Percentiles rank a stretch among this genome's conserved stretches.
Conservation (phyloP, 768 basidiomycete genomes). For the Tephrocybe sp. region DNA sequence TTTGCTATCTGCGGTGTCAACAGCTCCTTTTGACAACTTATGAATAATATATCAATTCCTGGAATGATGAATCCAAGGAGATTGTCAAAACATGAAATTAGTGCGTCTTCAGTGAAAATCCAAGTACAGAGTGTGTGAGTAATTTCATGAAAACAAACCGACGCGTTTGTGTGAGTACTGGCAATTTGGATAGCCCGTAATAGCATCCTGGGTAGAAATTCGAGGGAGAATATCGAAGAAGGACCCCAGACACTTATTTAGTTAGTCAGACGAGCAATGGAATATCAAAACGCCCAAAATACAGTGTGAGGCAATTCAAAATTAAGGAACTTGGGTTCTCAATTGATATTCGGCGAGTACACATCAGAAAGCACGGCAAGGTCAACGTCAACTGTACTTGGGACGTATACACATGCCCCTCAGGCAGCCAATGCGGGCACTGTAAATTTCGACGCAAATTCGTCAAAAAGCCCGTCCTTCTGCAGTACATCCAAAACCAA, state of each 20-base stretch:
- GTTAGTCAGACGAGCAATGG: too few species aligned
- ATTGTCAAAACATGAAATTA: background rate
- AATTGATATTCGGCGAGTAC: too few species aligned
- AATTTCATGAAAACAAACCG: too few species aligned
- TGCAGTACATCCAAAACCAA: slow-evolving; percentile 57
- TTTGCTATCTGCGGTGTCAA: slow-evolving; percentile 5
- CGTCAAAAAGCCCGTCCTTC: slow-evolving; percentile 67
- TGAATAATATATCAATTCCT: background rate
- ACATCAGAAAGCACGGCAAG: too few species aligned
- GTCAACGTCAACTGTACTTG: too few species aligned
- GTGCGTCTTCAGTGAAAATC: too few species aligned
- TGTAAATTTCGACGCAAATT: slow-evolving; percentile 51
- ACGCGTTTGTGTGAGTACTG: too few species aligned
- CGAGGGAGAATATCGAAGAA: background rate
- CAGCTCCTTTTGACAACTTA: background rate
- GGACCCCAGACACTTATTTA: background rate
- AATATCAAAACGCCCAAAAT: too few species aligned
- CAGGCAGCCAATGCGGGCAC: slow-evolving; percentile 52
- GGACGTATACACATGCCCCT: background rate
- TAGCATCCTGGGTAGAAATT: too few species aligned
- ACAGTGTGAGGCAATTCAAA: background rate
- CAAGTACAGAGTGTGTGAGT: too few species aligned
- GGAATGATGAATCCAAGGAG: background rate
- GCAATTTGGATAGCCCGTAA: too few species aligned
- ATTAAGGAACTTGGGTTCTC: background rate